phyloP scores from a whole-genome alignment of 2,329 filamentous ascomycete genomes.

The Xylaria sp. region DNA sequence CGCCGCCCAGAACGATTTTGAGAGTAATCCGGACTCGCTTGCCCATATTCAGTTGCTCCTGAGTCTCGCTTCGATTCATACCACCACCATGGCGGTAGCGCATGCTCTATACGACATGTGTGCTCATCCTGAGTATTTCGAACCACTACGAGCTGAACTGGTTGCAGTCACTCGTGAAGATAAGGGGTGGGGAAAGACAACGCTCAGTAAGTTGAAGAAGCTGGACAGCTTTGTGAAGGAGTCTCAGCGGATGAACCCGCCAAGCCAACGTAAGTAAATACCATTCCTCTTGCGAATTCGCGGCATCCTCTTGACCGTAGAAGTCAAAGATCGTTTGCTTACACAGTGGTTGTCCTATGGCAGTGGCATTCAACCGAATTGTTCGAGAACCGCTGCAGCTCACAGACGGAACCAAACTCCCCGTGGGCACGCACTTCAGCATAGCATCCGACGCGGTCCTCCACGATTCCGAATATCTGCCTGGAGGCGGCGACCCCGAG shows the following conservation, averaged over 20 bases:
- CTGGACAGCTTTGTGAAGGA: slow-evolving; percentile 11
- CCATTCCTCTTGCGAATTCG: background rate
- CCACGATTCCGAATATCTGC: background rate
- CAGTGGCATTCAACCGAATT: slow-evolving; percentile 8
- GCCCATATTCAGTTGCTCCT: background rate
- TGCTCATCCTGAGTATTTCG: background rate
- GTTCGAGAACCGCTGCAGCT: background rate
- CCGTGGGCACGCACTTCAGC: slow-evolving; percentile 5
- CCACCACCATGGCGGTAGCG: background rate
- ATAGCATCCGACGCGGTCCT: slow-evolving; percentile 1
- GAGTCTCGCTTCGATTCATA: background rate
- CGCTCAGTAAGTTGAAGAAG: background rate
- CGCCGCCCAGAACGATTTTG: background rate
- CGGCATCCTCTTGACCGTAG: background rate
- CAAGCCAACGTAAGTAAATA: background rate
- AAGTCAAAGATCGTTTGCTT: background rate
- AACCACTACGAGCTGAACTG: background rate
- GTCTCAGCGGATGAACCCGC: background rate
- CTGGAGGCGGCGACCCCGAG: background rate
- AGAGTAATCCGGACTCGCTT: slow-evolving; percentile 30
- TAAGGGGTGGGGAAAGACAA: background rate
- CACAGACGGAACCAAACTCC: background rate
- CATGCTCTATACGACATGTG: slow-evolving; percentile 1
- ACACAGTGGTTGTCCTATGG: background rate
- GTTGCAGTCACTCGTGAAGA: background rate